Evolutionary conservation across 768 basidiomycete genomes (phyloP).

Genomic region (Kwoniella dendrophila): DNA sequence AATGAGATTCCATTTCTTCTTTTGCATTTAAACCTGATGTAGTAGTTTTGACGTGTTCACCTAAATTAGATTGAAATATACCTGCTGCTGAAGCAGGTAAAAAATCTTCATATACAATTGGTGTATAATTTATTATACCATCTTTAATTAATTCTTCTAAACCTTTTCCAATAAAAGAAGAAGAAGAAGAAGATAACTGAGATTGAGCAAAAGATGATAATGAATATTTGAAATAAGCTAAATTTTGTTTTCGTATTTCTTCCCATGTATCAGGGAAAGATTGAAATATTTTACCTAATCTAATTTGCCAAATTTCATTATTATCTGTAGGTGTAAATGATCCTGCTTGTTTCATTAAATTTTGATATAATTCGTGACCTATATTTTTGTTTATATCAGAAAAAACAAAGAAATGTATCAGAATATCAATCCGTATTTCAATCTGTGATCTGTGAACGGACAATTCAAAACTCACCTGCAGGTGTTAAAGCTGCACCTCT

Average conservation of each 20-base stretch:
- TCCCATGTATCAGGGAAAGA: slow-evolving; percentile 45
- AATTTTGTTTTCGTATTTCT: slow-evolving; percentile 27
- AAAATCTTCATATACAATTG: slow-evolving; percentile 53
- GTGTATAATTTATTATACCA: slow-evolving; percentile 32
- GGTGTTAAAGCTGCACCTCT: slow-evolving; percentile 46
- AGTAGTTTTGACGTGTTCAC: slow-evolving; percentile 13
- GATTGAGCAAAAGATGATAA: slow-evolving; percentile 1
- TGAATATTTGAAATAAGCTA: slow-evolving; percentile 47
- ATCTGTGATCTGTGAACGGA: neutral
- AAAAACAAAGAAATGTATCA: neutral
- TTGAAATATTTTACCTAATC: slow-evolving; percentile 31
- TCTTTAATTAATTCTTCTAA: slow-evolving; percentile 35
- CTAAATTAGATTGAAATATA: slow-evolving; percentile 51
- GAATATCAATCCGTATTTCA: neutral
- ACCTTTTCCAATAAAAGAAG: neutral
- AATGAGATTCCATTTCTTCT: slow-evolving; percentile 37
- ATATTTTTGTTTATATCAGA: no score
- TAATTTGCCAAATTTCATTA: slow-evolving; percentile 35
- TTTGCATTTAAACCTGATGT: slow-evolving; percentile 20
- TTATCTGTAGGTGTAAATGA: slow-evolving; percentile 15
- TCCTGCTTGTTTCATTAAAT: slow-evolving; percentile 10
- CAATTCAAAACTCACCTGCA: slow-evolving; percentile 28
- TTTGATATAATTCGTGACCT: slow-evolving; percentile 34
- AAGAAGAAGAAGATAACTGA: neutral
- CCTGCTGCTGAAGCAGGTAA: slow-evolving; percentile 53